Evolutionary conservation across 495 filamentous ascomycete species (phyloP).

Genomic region (Recurvomyces mirabilis): DNA sequence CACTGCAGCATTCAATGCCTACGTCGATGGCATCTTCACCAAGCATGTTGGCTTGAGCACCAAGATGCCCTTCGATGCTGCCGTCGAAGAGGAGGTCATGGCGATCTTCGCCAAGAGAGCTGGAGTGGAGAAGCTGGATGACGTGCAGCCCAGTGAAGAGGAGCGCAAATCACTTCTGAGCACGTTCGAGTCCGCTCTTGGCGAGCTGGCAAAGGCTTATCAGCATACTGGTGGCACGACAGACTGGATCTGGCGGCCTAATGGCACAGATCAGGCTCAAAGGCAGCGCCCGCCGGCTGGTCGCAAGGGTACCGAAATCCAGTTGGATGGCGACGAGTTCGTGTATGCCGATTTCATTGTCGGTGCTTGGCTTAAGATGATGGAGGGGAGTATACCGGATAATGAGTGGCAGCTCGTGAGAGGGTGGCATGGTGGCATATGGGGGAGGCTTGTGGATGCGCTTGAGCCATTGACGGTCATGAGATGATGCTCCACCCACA

Average conservation of each 20-base stretch:
- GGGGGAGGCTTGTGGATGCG: slow-evolving; percentile 27
- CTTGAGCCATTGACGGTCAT: slow-evolving; percentile 30
- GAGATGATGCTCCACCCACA: too few species aligned
- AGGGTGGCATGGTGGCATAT: slow-evolving; percentile 41
- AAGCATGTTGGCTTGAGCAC: slow-evolving; percentile 29
- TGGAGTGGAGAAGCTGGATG: slow-evolving; percentile 34
- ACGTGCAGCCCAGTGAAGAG: slow-evolving; percentile 35
- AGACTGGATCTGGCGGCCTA: background rate
- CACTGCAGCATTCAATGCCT: slow-evolving; percentile 37
- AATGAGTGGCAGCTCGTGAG: slow-evolving; percentile 39
- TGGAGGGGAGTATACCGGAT: slow-evolving; percentile 33
- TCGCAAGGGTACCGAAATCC: slow-evolving; percentile 36
- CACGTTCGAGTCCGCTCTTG: slow-evolving; percentile 34
- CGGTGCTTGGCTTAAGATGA: slow-evolving; percentile 48
- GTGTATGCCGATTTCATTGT: slow-evolving; percentile 54
- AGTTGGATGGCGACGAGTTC: slow-evolving; percentile 35
- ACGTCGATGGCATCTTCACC: slow-evolving; percentile 43
- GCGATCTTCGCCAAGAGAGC: slow-evolving; percentile 38
- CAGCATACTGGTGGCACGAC: slow-evolving; percentile 16
- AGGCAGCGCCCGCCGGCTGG: background rate
- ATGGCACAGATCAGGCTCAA: background rate
- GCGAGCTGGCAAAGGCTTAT: slow-evolving; percentile 37
- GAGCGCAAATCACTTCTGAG: slow-evolving; percentile 29
- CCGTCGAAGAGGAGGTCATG: slow-evolving; percentile 31
- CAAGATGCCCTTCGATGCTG: slow-evolving; percentile 38